Evolutionary conservation across 768 basidiomycete genomes (phyloP).

Genomic region (Rhizopogon salebrosus): DNA sequence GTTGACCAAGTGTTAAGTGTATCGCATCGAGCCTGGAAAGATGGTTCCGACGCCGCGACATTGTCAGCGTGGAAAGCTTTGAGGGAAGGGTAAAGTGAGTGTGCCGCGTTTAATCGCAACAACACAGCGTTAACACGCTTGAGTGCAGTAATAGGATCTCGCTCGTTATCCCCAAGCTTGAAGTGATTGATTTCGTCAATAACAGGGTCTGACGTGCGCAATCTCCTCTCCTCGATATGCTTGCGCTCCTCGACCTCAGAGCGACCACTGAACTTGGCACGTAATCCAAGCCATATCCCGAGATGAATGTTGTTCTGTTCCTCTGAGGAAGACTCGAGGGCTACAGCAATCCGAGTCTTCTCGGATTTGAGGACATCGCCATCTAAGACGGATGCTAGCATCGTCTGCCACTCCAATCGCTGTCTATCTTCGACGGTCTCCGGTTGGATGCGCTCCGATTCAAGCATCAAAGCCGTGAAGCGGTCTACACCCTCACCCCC

Average conservation of each 20-base stretch:
- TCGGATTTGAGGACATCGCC: constrained; percentile 95
- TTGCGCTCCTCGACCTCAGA: constrained; percentile 79
- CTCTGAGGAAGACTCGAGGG: constrained; percentile 62
- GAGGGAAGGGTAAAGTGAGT: constrained; percentile 82
- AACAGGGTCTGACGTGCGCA: constrained; percentile 74
- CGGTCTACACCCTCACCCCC: constrained; percentile 45
- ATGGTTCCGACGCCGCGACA: constrained; percentile 54
- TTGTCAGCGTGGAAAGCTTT: constrained; percentile 79
- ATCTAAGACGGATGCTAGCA: constrained; percentile 88
- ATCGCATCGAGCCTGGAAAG: constrained; percentile 80
- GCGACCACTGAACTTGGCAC: constrained; percentile 78
- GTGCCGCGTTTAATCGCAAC: constrained; percentile 72
- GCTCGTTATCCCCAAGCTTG: constrained; percentile 43
- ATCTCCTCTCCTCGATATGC: constrained; percentile 76
- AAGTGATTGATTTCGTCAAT: constrained; percentile 83
- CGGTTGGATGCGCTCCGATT: constrained; percentile 61
- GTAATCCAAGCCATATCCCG: constrained; percentile 85
- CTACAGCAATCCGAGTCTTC: constrained; percentile 86
- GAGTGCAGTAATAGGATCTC: constrained; percentile 40
- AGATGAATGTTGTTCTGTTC: constrained; percentile 63
- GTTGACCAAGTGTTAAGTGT: constrained; percentile 90
- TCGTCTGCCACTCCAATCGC: constrained; percentile 91
- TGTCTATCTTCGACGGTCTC: constrained; percentile 72
- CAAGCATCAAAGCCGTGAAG: constrained; percentile 47
- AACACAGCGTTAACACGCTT: constrained; percentile 63